Base-by-base conservation (phyloP, 345 rosid genomes). In the Capsella bursapastoris region DNA sequence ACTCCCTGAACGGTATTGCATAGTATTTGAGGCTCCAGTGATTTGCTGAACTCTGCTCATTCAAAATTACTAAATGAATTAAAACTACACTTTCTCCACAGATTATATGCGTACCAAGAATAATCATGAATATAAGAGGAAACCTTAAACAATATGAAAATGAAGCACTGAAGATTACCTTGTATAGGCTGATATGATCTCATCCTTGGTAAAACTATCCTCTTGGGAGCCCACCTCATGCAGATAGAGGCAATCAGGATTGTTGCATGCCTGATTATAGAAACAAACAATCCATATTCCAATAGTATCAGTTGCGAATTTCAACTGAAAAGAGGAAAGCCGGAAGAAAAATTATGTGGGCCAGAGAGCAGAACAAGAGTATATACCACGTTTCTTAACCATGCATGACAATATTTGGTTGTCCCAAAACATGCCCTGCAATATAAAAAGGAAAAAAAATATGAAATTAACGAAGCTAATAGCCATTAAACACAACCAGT, bases 131-230 rank as follows among this genome's bases (percentile, higher is more conserved):
- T 18, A 27, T n/a, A 22, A 53, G 48, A 31, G 34, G 34, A n/a
- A 29, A 72, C 15, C 8, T 51, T 28, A 8, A 5, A 65, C n/a
- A n/a, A 9, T 55, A 14, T 53, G 52, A 7, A 1, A 22, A 66
- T 57, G 9, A 22, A 22, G 2, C 25, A 22, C 25, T 22, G 25
- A 34, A 57, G 7, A 73, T 35, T 81, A 90, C 97, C 98, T 89
- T 55, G 96, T 86, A 75, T 86, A 82, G 3, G 92, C 96, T 49
- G 97, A 90, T 78, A 91, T 85, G 60, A 87, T 81, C 82, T 91
- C 97, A 82, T 91, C 97, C 86, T 94, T 94, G 9, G 97, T 89
- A 67, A 91, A 94, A 82, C 98, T 94, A 80, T 91, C 96, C 79
- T 91, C 98, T 56, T 83, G 93, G 34, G 93, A 89, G 40, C 97